Percentiles rank a stretch among this genome's conserved stretches.
Conservation (phyloP, 179 eudicot species). For the Camellia oleifera region DNA sequence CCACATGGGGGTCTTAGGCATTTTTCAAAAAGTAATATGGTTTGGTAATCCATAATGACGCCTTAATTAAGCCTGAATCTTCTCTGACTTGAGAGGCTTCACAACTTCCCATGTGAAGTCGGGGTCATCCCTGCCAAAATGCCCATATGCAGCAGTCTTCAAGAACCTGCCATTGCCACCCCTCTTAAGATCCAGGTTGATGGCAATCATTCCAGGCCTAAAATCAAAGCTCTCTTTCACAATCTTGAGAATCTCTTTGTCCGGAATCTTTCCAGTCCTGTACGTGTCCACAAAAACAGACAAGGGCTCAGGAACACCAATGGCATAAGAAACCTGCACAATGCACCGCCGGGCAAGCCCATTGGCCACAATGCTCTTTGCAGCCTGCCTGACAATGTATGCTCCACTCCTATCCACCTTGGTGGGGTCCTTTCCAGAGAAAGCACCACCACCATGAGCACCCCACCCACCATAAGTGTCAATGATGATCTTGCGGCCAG, state of each 20-base stretch:
- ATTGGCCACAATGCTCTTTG: conserved; percentile 30
- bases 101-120: conserved; percentile 43
- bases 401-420: too few species aligned
- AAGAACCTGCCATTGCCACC: conserved; percentile 30
- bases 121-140: conserved; percentile 32
- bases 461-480: conserved; percentile 12
- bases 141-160: conserved; percentile 17
- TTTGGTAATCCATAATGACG: too few species aligned
- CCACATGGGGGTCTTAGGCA: too few species aligned
- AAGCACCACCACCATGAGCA: too few species aligned
- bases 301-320: conserved; percentile 35
- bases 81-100: conserved; percentile 35
- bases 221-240: conserved; percentile 38
- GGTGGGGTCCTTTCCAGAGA: too few species aligned
- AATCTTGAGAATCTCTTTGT: conserved; percentile 28
- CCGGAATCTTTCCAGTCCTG: conserved; percentile 32
- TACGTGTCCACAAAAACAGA: conserved; percentile 32
- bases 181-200: conserved; percentile 35
- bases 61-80: conserved; percentile 12
- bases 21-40: too few species aligned
- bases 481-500: conserved; percentile 35
- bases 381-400: conserved; percentile 13
- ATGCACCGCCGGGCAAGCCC: conserved; percentile 35
- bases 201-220: conserved; percentile 39
- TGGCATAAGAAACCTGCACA: conserved; percentile 37